Percentiles rank a stretch among this genome's conserved stretches.
phyloP scores from a whole-genome alignment of 306 rosid genomes.

The Aeschynomene evenia region DNA sequence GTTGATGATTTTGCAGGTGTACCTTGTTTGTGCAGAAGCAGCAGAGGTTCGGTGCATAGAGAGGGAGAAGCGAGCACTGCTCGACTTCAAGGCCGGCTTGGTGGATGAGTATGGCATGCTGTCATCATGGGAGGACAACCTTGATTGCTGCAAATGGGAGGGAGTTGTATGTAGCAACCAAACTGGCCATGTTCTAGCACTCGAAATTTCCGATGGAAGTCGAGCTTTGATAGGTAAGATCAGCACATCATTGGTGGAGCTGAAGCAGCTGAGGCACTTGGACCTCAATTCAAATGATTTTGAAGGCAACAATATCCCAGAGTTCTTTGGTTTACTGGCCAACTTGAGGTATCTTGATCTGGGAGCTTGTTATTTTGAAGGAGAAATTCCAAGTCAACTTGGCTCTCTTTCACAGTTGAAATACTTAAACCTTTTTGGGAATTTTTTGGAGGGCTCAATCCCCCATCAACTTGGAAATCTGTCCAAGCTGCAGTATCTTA shows the following conservation, averaged over 20 bases:
- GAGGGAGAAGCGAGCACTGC: neutral
- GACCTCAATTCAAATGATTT: neutral
- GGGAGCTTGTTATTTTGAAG: neutral
- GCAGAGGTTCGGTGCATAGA: neutral
- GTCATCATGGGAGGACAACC: neutral
- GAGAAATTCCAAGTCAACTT: neutral
- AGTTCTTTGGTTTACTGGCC: neutral
- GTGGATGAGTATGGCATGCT: neutral
- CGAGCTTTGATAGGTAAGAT: neutral
- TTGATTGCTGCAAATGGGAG: neutral
- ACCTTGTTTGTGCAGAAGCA: neutral
- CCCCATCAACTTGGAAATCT: conserved; percentile 26
- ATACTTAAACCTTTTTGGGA: neutral
- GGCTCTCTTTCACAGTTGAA: neutral
- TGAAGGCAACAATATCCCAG: neutral
- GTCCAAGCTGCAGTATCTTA: conserved; percentile 17
- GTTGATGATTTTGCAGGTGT: neutral
- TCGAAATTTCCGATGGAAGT: neutral
- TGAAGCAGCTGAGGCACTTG: neutral
- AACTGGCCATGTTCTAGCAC: neutral
- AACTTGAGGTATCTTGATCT: conserved; percentile 3
- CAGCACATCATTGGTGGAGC: neutral
- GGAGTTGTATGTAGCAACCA: neutral
- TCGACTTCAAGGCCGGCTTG: conserved; percentile 7
- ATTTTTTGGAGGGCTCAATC: neutral